phyloP scores from a whole-genome alignment of 2,329 filamentous ascomycete species.

The Phaeoacremonium minimum region DNA sequence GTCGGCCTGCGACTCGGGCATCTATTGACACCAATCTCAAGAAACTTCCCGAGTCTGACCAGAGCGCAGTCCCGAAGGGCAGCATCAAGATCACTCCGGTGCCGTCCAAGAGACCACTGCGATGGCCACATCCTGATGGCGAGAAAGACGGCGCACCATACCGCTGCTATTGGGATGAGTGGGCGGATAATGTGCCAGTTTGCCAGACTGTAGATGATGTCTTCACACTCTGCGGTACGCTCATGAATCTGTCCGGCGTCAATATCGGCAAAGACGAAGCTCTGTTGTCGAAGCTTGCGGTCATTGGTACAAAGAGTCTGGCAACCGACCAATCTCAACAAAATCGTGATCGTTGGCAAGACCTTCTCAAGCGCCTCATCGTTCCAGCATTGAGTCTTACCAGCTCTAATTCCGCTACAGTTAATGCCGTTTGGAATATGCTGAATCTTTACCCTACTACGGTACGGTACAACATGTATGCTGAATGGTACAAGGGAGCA shows the following conservation, averaged over 20 bases:
- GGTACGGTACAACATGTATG: constrained; percentile 81
- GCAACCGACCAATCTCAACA: constrained; percentile 61
- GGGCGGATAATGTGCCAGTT: constrained; percentile 87
- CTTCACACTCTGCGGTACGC: constrained; percentile 77
- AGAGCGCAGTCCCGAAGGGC: constrained; percentile 65
- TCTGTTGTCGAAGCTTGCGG: constrained; percentile 76
- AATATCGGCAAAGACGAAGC: constrained; percentile 82
- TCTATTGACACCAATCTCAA: constrained; percentile 31
- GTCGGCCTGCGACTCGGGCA: constrained; percentile 31
- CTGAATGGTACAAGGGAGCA: constrained; percentile 84
- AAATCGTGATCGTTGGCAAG: constrained; percentile 78
- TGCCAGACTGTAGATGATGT: constrained; percentile 90
- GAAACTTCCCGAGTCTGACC: constrained; percentile 49
- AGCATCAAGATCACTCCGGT: constrained; percentile 58
- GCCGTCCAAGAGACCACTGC: constrained; percentile 61
- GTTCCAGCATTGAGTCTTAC: constrained; percentile 85
- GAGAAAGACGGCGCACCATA: constrained; percentile 75
- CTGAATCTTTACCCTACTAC: constrained; percentile 73
- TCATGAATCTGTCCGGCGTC: constrained; percentile 81
- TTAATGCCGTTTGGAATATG: constrained; percentile 82
- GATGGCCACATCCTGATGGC: constrained; percentile 85
- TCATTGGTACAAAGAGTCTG: constrained; percentile 77
- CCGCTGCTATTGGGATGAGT: constrained; percentile 96
- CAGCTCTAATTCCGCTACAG: constrained; percentile 75
- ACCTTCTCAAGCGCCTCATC: constrained; percentile 77